Evolutionary conservation across 768 basidiomycete genomes (phyloP), one percentile per base, ranked within the genome.

Genomic region (Boletus subparvulus): DNA sequence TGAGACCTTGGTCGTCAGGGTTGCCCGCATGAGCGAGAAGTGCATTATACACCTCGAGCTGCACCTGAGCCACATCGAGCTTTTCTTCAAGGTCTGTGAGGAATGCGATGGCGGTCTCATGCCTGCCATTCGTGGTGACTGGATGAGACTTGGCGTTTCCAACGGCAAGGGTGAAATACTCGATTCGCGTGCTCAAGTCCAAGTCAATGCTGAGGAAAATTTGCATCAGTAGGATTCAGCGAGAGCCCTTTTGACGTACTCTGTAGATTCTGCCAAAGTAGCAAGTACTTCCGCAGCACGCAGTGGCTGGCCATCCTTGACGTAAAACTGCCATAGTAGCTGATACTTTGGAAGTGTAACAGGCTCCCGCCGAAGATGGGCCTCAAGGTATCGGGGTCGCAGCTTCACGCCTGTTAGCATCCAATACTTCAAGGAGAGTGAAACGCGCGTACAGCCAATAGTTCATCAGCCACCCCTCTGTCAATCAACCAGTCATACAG

Each of bases 91-190:
- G 78, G 62, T 92, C 89, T 0, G 89, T 92, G n/a, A 96, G 81
- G 78, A 98, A 97, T 48, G 92, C 88, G 48, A 98, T 92, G n/a
- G 92, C 92, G 32, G 87, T 88, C 69, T 94, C 91, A 62, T 94
- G 89, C 55, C 83, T 79, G 11, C 89, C 88, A 32, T 84, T 81
- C 17, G 82, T 78, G 19, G 92, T 87, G 10, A 92, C 82, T 1
- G 92, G 89, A 68, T 95, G 92, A 16, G 96, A 96, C 73, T 98
- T 98, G 49, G 94, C 96, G 66, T 98, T 97, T 51, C 92, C 90
- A 42, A 98, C 89, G 1, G 97, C 94, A 47, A 97, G 84, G 1
- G 94, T 95, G 43, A 98, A 81, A 73, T 92, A 97, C 69, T 98
- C 93, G 52, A 98, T 74, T 51, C 97, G 85, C 51, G 83, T 77